phyloP scores from a whole-genome alignment of 2,329 filamentous ascomycete genomes.

The Cercospora sp. region DNA sequence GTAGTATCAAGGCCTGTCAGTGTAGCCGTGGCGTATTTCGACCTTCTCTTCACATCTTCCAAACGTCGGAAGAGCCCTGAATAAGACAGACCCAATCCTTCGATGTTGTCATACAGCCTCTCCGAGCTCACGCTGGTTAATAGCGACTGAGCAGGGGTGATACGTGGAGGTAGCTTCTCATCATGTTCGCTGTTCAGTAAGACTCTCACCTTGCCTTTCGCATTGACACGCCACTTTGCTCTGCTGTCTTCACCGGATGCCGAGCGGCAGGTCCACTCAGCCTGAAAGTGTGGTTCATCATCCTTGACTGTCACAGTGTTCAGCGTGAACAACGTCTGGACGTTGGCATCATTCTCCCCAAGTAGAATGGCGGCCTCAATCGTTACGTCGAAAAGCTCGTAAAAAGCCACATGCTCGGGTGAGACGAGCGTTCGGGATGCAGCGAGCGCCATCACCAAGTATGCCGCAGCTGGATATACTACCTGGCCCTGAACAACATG shows the following conservation, averaged over 20 bases:
- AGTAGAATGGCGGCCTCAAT: conserved; percentile 28
- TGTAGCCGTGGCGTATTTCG: background rate
- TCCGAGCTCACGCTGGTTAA: conserved; percentile 12
- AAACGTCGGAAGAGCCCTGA: conserved; percentile 12
- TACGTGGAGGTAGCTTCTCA: conserved; percentile 6
- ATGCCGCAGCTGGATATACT: conserved; percentile 38
- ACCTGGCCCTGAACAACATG: conserved; percentile 36
- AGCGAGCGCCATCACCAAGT: conserved; percentile 26
- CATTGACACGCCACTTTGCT: conserved; percentile 14
- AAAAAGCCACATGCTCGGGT: background rate
- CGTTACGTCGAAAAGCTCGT: conserved; percentile 4
- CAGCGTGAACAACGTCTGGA: conserved; percentile 2
- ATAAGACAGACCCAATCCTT: conserved; percentile 13
- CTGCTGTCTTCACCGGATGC: conserved; percentile 6
- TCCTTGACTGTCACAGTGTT: conserved; percentile 10
- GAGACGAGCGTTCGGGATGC: conserved; percentile 18
- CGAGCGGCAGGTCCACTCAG: conserved; percentile 13
- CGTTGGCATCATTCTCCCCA: conserved; percentile 18
- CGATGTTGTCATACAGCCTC: conserved; percentile 10
- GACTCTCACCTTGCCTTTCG: conserved; percentile 10
- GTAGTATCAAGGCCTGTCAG: background rate
- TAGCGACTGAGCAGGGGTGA: conserved; percentile 5
- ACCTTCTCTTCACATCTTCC: conserved; percentile 12
- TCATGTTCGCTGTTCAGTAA: conserved; percentile 7
- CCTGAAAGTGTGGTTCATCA: conserved; percentile 3